Percentiles rank a stretch among this genome's conserved stretches.
Conservation (phyloP, 331 rosid species). For the Quercus lobata region DNA sequence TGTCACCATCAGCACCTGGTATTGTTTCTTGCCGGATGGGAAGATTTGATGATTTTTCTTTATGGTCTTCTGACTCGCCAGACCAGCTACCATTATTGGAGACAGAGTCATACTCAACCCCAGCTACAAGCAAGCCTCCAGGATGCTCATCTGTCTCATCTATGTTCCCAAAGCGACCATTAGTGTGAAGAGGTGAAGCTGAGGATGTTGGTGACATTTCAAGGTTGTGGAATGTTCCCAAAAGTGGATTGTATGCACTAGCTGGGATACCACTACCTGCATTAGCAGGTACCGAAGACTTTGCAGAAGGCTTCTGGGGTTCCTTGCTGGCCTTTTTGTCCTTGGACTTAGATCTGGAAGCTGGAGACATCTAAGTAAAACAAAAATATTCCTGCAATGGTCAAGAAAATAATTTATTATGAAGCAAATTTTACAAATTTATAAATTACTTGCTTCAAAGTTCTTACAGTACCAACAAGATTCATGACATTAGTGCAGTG, state of each 20-base stretch:
- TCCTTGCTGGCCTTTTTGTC: constrained; percentile 85
- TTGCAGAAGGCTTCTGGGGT: constrained; percentile 57
- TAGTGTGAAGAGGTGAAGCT: constrained; percentile 58
- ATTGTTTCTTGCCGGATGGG: constrained; percentile 56
- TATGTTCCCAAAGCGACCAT: constrained; percentile 84
- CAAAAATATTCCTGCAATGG: constrained; percentile 36
- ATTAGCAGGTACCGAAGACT: constrained; percentile 61
- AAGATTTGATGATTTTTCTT: constrained; percentile 62
- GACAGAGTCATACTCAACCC: constrained; percentile 85
- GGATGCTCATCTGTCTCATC: constrained; percentile 91
- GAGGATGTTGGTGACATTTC: constrained; percentile 51
- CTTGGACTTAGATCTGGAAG: constrained; percentile 81
- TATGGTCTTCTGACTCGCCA: constrained; percentile 97
- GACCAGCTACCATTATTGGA: constrained; percentile 98
- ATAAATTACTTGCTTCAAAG: not conserved
- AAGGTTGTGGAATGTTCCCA: constrained; percentile 83
- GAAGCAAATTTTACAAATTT: not conserved
- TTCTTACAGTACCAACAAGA: not conserved
- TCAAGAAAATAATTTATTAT: constrained; percentile 11
- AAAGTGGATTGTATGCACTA: constrained; percentile 85
- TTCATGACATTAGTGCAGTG: not conserved
- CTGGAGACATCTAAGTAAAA: constrained; percentile 73
- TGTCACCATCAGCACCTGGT: constrained; percentile 94
- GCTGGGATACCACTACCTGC: constrained; percentile 65
- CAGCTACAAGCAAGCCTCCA: constrained; percentile 50